Base-by-base conservation (phyloP, 768 basidiomycete genomes). In the Zangia roseola region DNA sequence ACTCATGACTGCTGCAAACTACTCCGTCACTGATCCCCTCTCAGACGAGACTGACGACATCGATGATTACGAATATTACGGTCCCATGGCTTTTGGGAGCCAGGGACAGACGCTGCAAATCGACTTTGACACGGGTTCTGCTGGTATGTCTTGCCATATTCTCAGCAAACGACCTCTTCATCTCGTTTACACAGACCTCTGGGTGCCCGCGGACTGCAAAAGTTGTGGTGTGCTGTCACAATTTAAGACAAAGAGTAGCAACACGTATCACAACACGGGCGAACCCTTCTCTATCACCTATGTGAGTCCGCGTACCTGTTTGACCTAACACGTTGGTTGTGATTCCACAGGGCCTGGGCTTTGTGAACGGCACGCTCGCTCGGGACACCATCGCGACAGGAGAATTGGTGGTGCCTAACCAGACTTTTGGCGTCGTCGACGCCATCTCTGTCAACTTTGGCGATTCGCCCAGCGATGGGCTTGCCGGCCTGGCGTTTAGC, bases 61-160 rank as follows among this genome's bases (percentile, higher is more conserved):
- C 23, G 53, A 74, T 36, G 78, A 82, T 49, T 51, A 76, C 24
- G 62, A 77, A 45, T 83, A 82, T 58, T 80, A 76, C 45, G 63
- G 65, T 19, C 28, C 35, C 5, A 45, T 84, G 40, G 30, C 54
- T 6, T 71, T 88, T 43, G 87, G 86, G 10, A 81, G 81, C 16
- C 77, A 78, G 1, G 55, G 68, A 1, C 83, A 86, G 61, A 44
- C 53, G 19, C 57, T 87, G 16, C 69, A 73, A 3, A 74, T 87
- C 28, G 79, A 84, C 62, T 69, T 87, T 54, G 86, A 88, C 63
- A 87, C 86, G 3, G 83, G 86, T 42, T 83, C 80, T 7, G 56
- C 61, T 17, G 61, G 61, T 64, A 28, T 9, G 53, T 1, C 34
- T 2, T 26, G 16, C 14, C 16, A 26, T 17, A 12, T 21, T 34